Evolutionary conservation across 768 basidiomycete genomes (phyloP), one percentile per base, ranked within the genome.

Genomic region (Lyophyllum decastes): DNA sequence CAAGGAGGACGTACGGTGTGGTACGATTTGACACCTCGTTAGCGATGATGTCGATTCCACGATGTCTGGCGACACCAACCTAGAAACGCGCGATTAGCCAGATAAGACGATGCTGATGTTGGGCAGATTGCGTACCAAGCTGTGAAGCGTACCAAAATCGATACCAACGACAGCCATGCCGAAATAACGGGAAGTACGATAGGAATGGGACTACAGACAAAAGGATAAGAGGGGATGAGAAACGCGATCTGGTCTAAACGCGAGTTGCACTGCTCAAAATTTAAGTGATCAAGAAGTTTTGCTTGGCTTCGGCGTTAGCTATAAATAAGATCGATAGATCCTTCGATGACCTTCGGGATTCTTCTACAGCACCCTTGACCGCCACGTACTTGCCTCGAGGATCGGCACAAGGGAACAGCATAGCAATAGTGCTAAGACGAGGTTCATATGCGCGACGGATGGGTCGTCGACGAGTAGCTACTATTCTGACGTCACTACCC

Each of bases 11-110:
- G 69, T 61, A 98, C 94, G 96, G 96, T 24, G 95, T 98, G 16
- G 89, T 85, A 54, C 97, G 90, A 81, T 98, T 98, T 16, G 95
- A 98, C 59, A 95, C 94, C 73, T 99, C 96, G 74, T 99, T 99
- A 59, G 87, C 81, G 79, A 99, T 96, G 75, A 99, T 95, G 82
- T 99, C 96, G 79, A 99, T 96, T 65, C 96, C 96, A 69, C 93
- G 84, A 76, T 92, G 89, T 76, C 95, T 84, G 19, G 95, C 95
- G 62, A 96, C 95, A 78, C 95, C 95, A 72, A 98, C 95, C 93
- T 92, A 63, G 9, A 71, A 47, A 43, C 34, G 50, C 60, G 60
- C 24, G 62, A 55, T 54, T 61, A 50, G 52, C 54, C 22, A 63
- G 55, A 52, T 49, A 43, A 33, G 44, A 54, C 30, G 47, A 57